A percentile compares a stretch with the other conserved stretches of the same genome.
Conservation (phyloP, 176 grass and related monocot species). For the Phragmites australis region DNA sequence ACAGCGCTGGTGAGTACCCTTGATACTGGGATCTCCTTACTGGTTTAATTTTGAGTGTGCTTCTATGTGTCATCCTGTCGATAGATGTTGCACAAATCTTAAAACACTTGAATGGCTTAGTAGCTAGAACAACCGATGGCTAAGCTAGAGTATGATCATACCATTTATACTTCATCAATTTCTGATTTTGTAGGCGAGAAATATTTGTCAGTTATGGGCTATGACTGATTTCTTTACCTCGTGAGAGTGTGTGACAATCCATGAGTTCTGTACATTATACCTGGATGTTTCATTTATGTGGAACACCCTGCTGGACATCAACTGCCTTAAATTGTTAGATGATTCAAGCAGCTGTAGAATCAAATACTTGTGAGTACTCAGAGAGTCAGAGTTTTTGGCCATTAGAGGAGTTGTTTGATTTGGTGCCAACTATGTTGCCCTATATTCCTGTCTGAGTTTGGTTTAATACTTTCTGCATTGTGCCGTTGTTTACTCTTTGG, state of each 20-base stretch:
- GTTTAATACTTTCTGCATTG: background rate
- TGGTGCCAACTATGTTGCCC: background rate
- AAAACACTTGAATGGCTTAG: background rate
- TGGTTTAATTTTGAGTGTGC: background rate
- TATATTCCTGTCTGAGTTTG: background rate
- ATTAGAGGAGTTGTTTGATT: slow-evolving; percentile 15
- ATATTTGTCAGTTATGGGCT: background rate
- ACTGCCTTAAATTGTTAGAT: background rate
- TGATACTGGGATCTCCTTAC: background rate
- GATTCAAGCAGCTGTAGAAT: background rate
- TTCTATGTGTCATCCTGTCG: background rate
- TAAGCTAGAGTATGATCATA: background rate
- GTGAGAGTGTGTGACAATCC: slow-evolving; percentile 5
- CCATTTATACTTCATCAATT: background rate
- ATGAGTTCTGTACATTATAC: background rate
- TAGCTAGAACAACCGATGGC: background rate
- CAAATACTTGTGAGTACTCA: background rate
- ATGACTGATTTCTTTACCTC: background rate
- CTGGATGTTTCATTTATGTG: background rate
- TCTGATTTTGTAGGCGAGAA: background rate
- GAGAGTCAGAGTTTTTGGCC: background rate
- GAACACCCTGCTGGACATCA: background rate
- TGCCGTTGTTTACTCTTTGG: background rate
- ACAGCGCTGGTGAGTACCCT: slow-evolving; percentile 77
- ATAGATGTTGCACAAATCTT: background rate